Base-by-base conservation (phyloP, 768 basidiomycete species). In the Phaeotremella skinneri region DNA sequence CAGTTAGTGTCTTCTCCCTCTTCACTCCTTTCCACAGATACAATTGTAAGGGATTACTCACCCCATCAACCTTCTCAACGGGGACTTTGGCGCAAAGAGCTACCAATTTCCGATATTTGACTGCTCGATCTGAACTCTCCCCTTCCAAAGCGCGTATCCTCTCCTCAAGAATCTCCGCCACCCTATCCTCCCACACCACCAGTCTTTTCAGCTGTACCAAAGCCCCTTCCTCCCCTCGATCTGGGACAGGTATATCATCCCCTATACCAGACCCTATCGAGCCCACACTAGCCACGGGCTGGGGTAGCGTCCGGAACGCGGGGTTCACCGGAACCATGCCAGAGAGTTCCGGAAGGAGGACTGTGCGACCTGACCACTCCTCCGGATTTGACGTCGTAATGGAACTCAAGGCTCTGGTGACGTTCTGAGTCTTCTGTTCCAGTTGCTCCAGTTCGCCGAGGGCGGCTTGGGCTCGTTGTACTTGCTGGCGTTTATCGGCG, bases 61-160 rank as follows among this genome's bases (percentile, higher is more conserved):
- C 92, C 72, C 86, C 85, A 75, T 96, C 94, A 52, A 98, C 88
- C 76, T 87, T 85, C 68, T 94, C 91, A 45, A 89, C 81, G 1
- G 88, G 84, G 48, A 92, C 86, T 21, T 89, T 88, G 2, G 90
- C 89, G 75, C 90, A 93, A 41, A 92, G 79, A 14, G 91, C 85
- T 25, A 99, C 87, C 60, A 98, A 86, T 79, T 85, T 92, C 79
- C 89, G 87, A 79, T 90, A 94, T 76, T 91, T 87, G 68, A 88
- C 87, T 73, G 92, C 89, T 78, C 88, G 91, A 78, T 91, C 90
- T 17, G 87, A 87, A 67, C 87, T 87, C 29, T 86, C 85, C 45
- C 87, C 89, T 66, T 89, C 85, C 63, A 93, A 76, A 30, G 81
- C 81, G 69, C 83, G 82, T 59, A 96, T 77, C 60, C 89, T 82